phyloP scores from a whole-genome alignment of 495 filamentous ascomycete species.

The Aspergillus homomorphus region DNA sequence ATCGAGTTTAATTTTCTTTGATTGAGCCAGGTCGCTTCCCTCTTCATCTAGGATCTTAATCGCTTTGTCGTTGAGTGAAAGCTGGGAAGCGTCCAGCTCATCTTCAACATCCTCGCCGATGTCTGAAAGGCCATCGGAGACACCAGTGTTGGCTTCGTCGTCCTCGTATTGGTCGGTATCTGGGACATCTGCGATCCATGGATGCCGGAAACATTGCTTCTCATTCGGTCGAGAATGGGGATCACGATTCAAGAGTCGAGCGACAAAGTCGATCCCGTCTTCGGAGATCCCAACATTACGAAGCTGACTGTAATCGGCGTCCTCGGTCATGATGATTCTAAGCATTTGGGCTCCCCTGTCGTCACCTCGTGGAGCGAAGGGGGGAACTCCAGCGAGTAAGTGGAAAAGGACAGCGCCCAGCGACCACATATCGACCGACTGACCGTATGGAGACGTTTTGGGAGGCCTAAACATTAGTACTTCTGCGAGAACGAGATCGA shows the following conservation, averaged over 20 bases:
- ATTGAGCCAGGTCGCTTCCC: slow-evolving; percentile 34
- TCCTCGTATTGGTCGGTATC: slow-evolving; percentile 48
- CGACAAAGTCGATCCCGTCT: slow-evolving; percentile 67
- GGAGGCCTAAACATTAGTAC: slow-evolving; percentile 34
- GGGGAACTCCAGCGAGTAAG: slow-evolving; percentile 68
- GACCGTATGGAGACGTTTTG: slow-evolving; percentile 65
- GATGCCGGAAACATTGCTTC: slow-evolving; percentile 57
- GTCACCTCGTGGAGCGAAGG: slow-evolving; percentile 67
- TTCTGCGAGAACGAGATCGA: background rate
- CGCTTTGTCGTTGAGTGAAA: slow-evolving; percentile 48
- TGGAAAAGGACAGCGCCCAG: slow-evolving; percentile 87
- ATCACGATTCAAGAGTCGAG: slow-evolving; percentile 68
- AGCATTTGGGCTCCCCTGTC: slow-evolving; percentile 62
- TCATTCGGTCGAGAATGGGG: slow-evolving; percentile 68
- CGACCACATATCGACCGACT: slow-evolving; percentile 93
- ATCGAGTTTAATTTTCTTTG: slow-evolving; percentile 40
- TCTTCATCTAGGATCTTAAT: slow-evolving; percentile 26
- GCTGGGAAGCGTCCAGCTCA: slow-evolving; percentile 62
- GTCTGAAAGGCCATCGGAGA: slow-evolving; percentile 40
- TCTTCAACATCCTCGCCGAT: slow-evolving; percentile 44
- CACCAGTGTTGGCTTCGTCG: slow-evolving; percentile 36
- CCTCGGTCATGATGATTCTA: slow-evolving; percentile 74
- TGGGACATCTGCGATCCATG: slow-evolving; percentile 59
- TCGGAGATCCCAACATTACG: slow-evolving; percentile 54
- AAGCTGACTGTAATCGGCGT: slow-evolving; percentile 61